Percentiles rank a stretch among this genome's conserved stretches.
These are phyloP conservation scores for Neonectria punicea DNA, from an alignment of 2,329 filamentous ascomycete genomes.

Conservation along the genomic window DNA sequence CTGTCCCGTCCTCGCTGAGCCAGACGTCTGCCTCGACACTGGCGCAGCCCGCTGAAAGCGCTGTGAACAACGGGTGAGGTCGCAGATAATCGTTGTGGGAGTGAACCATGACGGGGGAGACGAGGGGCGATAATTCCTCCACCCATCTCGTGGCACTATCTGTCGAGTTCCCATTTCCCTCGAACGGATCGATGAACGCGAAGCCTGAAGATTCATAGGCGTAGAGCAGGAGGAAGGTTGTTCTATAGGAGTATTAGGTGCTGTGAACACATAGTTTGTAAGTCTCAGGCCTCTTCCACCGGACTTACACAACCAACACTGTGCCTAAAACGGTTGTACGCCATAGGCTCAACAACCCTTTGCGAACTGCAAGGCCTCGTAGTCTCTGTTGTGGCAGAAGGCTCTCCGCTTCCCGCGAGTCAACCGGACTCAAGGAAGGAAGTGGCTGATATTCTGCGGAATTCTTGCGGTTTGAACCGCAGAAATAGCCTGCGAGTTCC, in stretches of 20 bases:
- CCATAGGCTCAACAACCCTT: slow-evolving; percentile 14
- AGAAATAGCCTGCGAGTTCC: slow-evolving; percentile 21
- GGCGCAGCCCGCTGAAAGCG: slow-evolving; percentile 67
- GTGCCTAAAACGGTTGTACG: slow-evolving; percentile 4
- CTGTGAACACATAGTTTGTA: not conserved
- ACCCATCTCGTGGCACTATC: slow-evolving; percentile 33
- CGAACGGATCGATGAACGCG: slow-evolving; percentile 26
- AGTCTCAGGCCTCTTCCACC: too few species aligned
- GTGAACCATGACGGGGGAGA: slow-evolving; percentile 51
- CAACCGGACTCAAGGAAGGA: slow-evolving; percentile 1
- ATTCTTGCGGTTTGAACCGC: slow-evolving; percentile 25
- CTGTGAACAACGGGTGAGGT: slow-evolving; percentile 70
- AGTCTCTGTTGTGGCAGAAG: not conserved
- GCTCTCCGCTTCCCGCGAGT: not conserved
- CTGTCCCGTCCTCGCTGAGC: slow-evolving; percentile 57
- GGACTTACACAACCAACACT: slow-evolving; percentile 27
- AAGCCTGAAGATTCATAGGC: slow-evolving; percentile 28
- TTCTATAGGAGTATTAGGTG: slow-evolving; percentile 19
- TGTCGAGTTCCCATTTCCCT: slow-evolving; percentile 17
- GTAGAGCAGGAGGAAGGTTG: slow-evolving; percentile 28
- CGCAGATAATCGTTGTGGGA: slow-evolving; percentile 78
- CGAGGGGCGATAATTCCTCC: slow-evolving; percentile 26
- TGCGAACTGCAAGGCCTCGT: not conserved
- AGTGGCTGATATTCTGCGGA: slow-evolving; percentile 29
- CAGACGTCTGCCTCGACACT: slow-evolving; percentile 77